These are phyloP conservation scores for Clarireedia homoeocarpa DNA, from an alignment of 2,329 filamentous ascomycete genomes.

Conservation along the genomic window DNA sequence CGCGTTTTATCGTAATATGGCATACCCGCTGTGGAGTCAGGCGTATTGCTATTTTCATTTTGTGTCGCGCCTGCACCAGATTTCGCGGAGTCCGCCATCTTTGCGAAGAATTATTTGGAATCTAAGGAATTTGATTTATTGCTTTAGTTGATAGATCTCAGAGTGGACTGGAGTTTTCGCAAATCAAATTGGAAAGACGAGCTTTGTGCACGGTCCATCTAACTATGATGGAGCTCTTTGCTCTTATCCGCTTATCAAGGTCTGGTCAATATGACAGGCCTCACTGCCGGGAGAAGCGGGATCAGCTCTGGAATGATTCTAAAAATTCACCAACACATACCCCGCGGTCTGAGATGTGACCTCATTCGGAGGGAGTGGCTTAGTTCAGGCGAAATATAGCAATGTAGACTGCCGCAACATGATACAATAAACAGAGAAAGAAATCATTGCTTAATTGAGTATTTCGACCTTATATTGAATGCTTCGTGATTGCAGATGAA, in stretches of 20 bases:
- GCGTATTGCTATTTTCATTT: not conserved
- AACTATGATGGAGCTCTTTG: not conserved
- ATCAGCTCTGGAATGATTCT: not conserved
- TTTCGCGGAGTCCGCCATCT: not conserved
- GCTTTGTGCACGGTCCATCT: not conserved
- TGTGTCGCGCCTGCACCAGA: not conserved
- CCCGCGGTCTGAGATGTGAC: too few species aligned
- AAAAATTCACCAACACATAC: not conserved
- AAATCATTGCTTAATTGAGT: too few species aligned
- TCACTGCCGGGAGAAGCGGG: not conserved
- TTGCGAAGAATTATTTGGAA: too few species aligned
- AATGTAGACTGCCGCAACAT: too few species aligned
- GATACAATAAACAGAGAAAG: too few species aligned
- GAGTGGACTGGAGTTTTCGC: not conserved
- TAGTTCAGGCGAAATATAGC: too few species aligned
- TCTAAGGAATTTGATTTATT: not conserved
- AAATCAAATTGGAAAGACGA: not conserved
- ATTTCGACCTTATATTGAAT: too few species aligned
- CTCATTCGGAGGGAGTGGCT: too few species aligned
- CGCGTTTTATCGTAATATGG: constrained; percentile 70
- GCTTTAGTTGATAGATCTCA: not conserved
- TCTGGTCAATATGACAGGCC: not conserved
- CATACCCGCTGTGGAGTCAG: constrained; percentile 42
- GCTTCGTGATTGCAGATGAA: not conserved
- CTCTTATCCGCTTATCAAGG: constrained; percentile 7